A percentile compares a stretch with the other conserved stretches of the same genome.
Evolutionary conservation across 2,329 filamentous ascomycete genomes (phyloP).

Genomic region (Aspergillus glaucus): DNA sequence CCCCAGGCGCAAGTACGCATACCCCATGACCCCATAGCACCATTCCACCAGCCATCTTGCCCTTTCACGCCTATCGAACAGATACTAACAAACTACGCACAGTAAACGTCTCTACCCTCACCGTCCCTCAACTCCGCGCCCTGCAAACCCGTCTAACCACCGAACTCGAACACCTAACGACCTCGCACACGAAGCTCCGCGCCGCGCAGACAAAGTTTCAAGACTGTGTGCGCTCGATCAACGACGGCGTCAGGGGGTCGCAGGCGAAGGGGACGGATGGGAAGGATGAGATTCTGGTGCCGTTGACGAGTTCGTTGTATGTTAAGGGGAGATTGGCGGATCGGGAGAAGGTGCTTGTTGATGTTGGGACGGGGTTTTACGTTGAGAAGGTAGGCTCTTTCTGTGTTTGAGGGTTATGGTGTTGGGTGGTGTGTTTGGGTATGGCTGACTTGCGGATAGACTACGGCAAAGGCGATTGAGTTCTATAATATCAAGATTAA

Average conservation of each 20-base stretch:
- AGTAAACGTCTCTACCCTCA: slow-evolving; percentile 71
- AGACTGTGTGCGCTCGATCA: slow-evolving; percentile 78
- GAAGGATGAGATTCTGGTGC: slow-evolving; percentile 66
- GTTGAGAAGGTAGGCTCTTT: slow-evolving; percentile 68
- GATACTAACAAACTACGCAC: slow-evolving; percentile 1
- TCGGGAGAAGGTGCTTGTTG: slow-evolving; percentile 73
- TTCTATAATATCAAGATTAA: slow-evolving; percentile 66
- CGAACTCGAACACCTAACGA: slow-evolving; percentile 89
- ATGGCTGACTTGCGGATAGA: slow-evolving; percentile 26
- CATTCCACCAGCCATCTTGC: not conserved
- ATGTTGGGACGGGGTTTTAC: slow-evolving; percentile 90
- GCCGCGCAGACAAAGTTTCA: slow-evolving; percentile 86
- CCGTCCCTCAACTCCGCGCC: slow-evolving; percentile 75
- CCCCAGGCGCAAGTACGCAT: slow-evolving; percentile 24
- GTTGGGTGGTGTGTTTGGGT: not conserved
- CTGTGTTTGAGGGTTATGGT: not conserved
- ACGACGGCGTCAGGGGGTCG: slow-evolving; percentile 46
- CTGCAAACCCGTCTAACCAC: slow-evolving; percentile 96
- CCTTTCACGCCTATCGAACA: not conserved
- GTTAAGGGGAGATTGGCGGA: slow-evolving; percentile 75
- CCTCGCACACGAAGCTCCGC: slow-evolving; percentile 82
- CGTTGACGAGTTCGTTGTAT: slow-evolving; percentile 89
- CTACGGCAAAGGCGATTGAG: slow-evolving; percentile 53
- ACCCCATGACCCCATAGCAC: slow-evolving; percentile 1
- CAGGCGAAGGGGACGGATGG: slow-evolving; percentile 29